Percentiles rank a stretch among this genome's conserved stretches.
Evolutionary conservation across 192 early-diverging fungal species (phyloP).

Genomic region (Backusella westeae): DNA sequence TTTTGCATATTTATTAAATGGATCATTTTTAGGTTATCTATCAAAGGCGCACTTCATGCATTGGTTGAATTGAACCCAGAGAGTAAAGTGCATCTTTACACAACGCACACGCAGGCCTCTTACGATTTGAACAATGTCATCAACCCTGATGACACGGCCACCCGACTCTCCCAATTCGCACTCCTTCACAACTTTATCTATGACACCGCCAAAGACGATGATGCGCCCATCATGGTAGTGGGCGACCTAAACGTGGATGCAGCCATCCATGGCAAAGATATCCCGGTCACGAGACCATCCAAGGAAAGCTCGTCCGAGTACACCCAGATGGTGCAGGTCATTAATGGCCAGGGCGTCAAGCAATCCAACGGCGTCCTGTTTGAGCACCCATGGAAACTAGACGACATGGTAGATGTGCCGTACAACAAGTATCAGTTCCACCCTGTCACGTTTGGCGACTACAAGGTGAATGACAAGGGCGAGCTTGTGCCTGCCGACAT

Average conservation of each 20-base stretch:
- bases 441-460: conserved; percentile 78
- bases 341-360: conserved; percentile 36
- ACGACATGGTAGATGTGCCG: conserved; percentile 46
- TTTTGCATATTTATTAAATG: too few relatives aligned
- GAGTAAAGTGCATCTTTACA: conserved; percentile 66
- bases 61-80: conserved; percentile 53
- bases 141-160: conserved; percentile 50
- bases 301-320: conserved; percentile 51
- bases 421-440: conserved; percentile 61
- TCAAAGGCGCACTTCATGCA: conserved; percentile 80
- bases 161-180: conserved; percentile 62
- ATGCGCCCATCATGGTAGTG: conserved; percentile 16
- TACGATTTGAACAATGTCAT: conserved; percentile 53
- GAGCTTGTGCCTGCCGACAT: conserved; percentile 49
- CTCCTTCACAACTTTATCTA: conserved; percentile 66
- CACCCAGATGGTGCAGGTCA: conserved; percentile 52
- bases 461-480: conserved; percentile 45
- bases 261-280: conserved; percentile 24
- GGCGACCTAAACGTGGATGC: conserved; percentile 71
- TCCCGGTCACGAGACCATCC: conserved; percentile 25
- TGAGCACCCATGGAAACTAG: conserved; percentile 1
- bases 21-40: conserved; percentile 41
- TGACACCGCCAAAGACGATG: conserved; percentile 38
- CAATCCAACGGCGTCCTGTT: neutral
- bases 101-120: conserved; percentile 84